A percentile compares a stretch with the other conserved stretches of the same genome.
Evolutionary conservation across 306 rosid species (phyloP).

Genomic region (Trifolium dubium): DNA sequence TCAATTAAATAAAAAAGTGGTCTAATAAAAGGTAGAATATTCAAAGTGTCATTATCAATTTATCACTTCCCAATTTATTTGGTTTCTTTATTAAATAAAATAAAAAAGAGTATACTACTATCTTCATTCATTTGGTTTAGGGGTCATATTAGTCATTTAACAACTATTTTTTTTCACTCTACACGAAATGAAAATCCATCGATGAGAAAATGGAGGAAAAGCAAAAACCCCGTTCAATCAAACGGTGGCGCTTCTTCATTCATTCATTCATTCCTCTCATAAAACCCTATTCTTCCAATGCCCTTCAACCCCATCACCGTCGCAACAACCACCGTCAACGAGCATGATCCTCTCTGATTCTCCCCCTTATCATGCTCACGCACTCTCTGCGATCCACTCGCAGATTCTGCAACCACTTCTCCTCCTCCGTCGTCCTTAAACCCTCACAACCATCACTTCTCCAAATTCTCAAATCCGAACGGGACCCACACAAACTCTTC

Average conservation of each 20-base stretch:
- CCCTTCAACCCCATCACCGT: neutral
- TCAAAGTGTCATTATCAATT: neutral
- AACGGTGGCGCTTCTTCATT: constrained; percentile 17
- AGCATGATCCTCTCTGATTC: constrained; percentile 45
- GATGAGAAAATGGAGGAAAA: neutral
- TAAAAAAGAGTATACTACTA: too few relatives aligned
- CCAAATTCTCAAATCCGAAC: constrained; percentile 60
- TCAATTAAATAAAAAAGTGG: neutral
- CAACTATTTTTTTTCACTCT: neutral
- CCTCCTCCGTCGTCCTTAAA: neutral
- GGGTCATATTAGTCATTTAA: neutral
- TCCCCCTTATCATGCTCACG: constrained; percentile 67
- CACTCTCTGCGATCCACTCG: constrained; percentile 71
- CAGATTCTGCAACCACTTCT: constrained; percentile 54
- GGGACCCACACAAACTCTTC: constrained; percentile 68
- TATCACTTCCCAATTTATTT: neutral
- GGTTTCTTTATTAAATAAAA: neutral
- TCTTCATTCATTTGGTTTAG: neutral
- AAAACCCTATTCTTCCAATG: constrained; percentile 24
- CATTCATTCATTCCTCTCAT: neutral
- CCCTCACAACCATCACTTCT: constrained; percentile 60
- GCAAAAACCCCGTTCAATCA: neutral
- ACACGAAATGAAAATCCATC: neutral
- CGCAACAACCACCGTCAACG: neutral
- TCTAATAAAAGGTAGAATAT: neutral